These are phyloP conservation scores for Cucurbita moschata DNA, from an alignment of 306 rosid genomes.

Conservation along the genomic window DNA sequence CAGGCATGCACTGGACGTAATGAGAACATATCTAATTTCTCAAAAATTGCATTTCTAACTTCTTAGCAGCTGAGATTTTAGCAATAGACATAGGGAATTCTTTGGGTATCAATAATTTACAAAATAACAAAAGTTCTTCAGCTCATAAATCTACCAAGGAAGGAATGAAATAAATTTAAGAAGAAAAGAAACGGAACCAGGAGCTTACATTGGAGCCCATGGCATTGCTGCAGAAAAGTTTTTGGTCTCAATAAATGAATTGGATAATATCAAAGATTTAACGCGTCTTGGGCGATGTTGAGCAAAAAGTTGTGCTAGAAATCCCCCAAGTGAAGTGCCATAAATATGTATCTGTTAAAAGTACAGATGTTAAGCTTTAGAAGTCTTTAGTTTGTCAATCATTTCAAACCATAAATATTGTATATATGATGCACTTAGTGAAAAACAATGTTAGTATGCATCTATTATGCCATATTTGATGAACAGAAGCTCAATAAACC, in stretches of 20 bases:
- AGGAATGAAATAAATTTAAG: background rate
- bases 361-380: background rate
- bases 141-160: background rate
- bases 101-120: background rate
- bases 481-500: background rate
- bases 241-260: conserved; percentile 71
- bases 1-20: background rate
- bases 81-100: background rate
- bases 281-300: conserved; percentile 95
- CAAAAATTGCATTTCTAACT: background rate
- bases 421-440: background rate
- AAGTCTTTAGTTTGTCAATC: background rate
- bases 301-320: conserved; percentile 95
- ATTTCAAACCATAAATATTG: conserved; percentile 1
- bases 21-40: background rate
- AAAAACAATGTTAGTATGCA: background rate
- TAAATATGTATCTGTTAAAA: conserved; percentile 78
- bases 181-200: conserved; percentile 10
- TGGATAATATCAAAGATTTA: conserved; percentile 76
- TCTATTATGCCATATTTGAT: background rate
- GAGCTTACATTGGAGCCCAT: conserved; percentile 87
- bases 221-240: conserved; percentile 90
- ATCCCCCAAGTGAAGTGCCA: conserved; percentile 98
- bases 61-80: background rate
- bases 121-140: background rate